Evolutionary conservation across 345 rosid genomes (phyloP), one percentile per base, ranked within the genome.

Genomic region (Ceriops zippeliana): DNA sequence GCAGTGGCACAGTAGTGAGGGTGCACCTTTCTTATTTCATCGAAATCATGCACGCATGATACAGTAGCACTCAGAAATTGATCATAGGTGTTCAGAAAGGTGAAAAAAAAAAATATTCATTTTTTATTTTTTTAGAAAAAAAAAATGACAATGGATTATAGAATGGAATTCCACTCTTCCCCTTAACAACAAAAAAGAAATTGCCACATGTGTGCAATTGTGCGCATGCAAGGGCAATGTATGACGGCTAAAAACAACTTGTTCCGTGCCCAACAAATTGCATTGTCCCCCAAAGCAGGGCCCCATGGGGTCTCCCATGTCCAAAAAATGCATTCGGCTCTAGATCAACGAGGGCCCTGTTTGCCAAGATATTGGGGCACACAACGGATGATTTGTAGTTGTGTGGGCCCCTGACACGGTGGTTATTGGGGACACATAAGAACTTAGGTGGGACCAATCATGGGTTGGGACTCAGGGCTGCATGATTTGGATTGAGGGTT

Each of bases 31-130:
- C 69, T 69, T 34, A 13, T 42, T 61, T 24, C 27, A 42, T 34
- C 34, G n/a, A 49, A 31, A 16, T 19, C 30, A 59, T 82, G 83
- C 82, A 86, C 90, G 88, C 97, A 82, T 90, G 97, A 77, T 79
- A 90, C 92, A 85, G 95, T 89, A 73, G 85, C 92, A 90, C 90
- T 82, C 82, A 60, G 74, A 62, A 28, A 42, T 3, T 42, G 16
- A 78, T 67, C 68, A 69, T 64, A 56, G 73, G 82, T 77, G 76
- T 74, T 75, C 37, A 27, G 35, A 11, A 34, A 7, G 47, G 46
- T 7, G 22, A 49, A n/a, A n/a, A n/a, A n/a, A n/a, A n/a, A n/a
- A n/a, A n/a, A n/a, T n/a, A n/a, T n/a, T n/a, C n/a, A 53, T 26
- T 4, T 7, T 6, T 34, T 34, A 28, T 28, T 28, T 28, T 28